Evolutionary conservation across 805 yeast genomes (phyloP).

Genomic region (Ogataea chonburiensis): DNA sequence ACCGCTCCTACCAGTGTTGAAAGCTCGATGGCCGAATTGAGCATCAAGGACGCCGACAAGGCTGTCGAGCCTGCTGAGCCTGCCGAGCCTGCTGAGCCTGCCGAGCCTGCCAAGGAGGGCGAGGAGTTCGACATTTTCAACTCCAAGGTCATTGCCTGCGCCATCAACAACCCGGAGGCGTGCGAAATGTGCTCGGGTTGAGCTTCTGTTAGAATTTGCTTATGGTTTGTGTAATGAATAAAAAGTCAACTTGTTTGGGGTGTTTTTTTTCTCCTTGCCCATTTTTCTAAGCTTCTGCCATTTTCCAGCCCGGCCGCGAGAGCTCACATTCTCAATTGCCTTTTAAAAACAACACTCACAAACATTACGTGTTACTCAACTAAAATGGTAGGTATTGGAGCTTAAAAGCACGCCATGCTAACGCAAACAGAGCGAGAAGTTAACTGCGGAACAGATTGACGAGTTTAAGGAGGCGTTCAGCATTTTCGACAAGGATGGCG

Average conservation of each 20-base stretch:
- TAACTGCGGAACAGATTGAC: slow-evolving; percentile 93
- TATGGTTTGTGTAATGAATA: slow-evolving; percentile 7
- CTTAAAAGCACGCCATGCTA: too few relatives aligned
- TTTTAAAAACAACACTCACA: slow-evolving; percentile 6
- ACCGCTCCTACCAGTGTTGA: slow-evolving; percentile 42
- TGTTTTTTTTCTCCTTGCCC: background rate
- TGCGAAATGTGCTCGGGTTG: slow-evolving; percentile 99
- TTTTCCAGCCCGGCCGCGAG: slow-evolving; percentile 1
- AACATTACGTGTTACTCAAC: slow-evolving; percentile 7
- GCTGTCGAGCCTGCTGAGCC: slow-evolving; percentile 9
- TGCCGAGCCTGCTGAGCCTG: slow-evolving; percentile 6
- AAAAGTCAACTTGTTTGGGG: background rate
- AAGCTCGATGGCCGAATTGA: slow-evolving; percentile 46
- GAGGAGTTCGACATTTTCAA: slow-evolving; percentile 82
- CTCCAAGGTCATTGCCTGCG: slow-evolving; percentile 93
- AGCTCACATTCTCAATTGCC: slow-evolving; percentile 8
- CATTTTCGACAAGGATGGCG: slow-evolving; percentile 93
- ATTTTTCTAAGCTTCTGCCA: slow-evolving; percentile 3
- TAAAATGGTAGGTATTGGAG: too few relatives aligned
- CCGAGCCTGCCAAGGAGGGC: slow-evolving; percentile 15
- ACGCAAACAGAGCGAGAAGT: slow-evolving; percentile 71
- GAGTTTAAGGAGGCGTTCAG: slow-evolving; percentile 98
- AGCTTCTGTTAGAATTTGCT: slow-evolving; percentile 18
- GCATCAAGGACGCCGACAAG: slow-evolving; percentile 29
- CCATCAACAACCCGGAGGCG: slow-evolving; percentile 94